Conservation (phyloP, 345 rosid genomes). For the Dimocarpus longan region DNA sequence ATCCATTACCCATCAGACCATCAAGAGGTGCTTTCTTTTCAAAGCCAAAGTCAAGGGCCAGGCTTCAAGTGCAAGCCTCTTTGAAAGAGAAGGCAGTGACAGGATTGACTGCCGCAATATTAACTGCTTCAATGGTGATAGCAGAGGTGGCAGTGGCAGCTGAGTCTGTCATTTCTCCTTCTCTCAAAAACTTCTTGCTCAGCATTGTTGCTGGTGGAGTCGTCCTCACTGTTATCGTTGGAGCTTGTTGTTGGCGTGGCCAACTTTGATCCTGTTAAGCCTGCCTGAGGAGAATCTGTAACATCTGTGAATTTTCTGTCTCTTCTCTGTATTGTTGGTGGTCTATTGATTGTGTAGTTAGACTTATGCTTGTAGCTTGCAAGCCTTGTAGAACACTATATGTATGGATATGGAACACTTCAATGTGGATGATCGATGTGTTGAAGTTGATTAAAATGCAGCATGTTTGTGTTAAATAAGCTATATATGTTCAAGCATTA, state of each 20-base stretch:
- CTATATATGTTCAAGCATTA: not conserved
- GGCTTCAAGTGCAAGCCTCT: conserved; percentile 42
- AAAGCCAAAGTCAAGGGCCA: conserved; percentile 26
- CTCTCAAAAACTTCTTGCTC: conserved; percentile 92
- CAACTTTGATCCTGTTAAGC: conserved; percentile 82
- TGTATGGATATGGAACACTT: not conserved
- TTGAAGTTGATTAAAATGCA: not conserved
- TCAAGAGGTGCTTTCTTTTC: conserved; percentile 11
- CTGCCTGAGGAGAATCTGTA: conserved; percentile 37
- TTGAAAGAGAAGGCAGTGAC: conserved; percentile 74
- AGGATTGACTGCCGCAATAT: conserved; percentile 76
- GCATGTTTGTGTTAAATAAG: not conserved
- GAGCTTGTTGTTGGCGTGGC: conserved; percentile 74
- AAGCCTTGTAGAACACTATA: not conserved
- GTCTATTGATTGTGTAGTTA: not conserved
- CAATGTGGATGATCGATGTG: not conserved
- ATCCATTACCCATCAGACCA: conserved; percentile 43
- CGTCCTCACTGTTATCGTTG: conserved; percentile 56
- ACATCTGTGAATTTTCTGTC: conserved; percentile 10
- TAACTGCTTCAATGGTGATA: conserved; percentile 74
- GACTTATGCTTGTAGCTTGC: too few relatives aligned
- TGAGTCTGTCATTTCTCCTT: conserved; percentile 63
- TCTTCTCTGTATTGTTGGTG: not conserved
- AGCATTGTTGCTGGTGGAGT: conserved; percentile 82
- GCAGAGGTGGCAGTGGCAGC: conserved; percentile 86